A percentile compares a stretch with the other conserved stretches of the same genome.
Conservation (phyloP, 345 rosid species). For the Microcos paniculata region DNA sequence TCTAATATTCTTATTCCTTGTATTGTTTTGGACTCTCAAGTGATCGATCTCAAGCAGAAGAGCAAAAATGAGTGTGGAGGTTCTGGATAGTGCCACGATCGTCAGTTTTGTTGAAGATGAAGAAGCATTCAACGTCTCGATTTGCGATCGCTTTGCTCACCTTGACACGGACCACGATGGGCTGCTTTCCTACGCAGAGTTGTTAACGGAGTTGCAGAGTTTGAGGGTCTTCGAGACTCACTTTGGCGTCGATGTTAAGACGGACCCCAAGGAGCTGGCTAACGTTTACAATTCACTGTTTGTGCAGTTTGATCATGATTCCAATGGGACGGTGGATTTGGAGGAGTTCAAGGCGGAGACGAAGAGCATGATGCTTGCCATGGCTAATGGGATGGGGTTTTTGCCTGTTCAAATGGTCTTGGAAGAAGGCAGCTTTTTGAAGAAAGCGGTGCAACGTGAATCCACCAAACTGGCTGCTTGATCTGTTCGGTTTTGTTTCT, state of each 20-base stretch:
- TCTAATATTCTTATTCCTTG: background rate
- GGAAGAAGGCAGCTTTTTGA: slow-evolving; percentile 48
- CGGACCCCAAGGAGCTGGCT: slow-evolving; percentile 30
- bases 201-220: slow-evolving; percentile 42
- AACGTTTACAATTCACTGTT: slow-evolving; percentile 33
- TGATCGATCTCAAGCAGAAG: background rate
- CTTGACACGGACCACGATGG: slow-evolving; percentile 45
- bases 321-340: slow-evolving; percentile 35
- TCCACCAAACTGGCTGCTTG: slow-evolving; percentile 15
- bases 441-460: slow-evolving; percentile 48
- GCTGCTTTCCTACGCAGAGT: slow-evolving; percentile 40
- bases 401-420: slow-evolving; percentile 50
- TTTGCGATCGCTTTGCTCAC: slow-evolving; percentile 23
- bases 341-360: slow-evolving; percentile 52
- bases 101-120: slow-evolving; percentile 43
- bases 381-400: slow-evolving; percentile 51
- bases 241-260: slow-evolving; percentile 35
- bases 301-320: slow-evolving; percentile 39
- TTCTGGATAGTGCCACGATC: slow-evolving; percentile 38
- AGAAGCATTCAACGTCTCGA: slow-evolving; percentile 35
- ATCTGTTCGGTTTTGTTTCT: background rate
- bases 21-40: background rate
- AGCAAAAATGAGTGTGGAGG: slow-evolving; percentile 40
- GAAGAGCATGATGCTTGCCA: slow-evolving; percentile 43
- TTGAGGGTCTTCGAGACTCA: slow-evolving; percentile 44